phyloP scores from a whole-genome alignment of 2,329 filamentous ascomycete species.

The Curvularia sp. region DNA sequence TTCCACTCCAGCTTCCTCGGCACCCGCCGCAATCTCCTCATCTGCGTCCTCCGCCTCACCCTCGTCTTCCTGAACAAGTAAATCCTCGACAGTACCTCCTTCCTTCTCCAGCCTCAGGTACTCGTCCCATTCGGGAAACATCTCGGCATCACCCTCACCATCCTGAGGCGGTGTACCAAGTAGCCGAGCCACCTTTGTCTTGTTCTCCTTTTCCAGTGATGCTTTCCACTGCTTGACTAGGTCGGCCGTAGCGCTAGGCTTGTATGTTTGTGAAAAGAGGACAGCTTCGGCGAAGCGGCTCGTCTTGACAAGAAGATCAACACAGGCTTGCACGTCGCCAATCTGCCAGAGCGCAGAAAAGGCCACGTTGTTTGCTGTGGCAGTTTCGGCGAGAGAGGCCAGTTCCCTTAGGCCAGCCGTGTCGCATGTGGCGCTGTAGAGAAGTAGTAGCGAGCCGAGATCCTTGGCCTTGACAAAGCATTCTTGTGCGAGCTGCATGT shows the following conservation, averaged over 20 bases:
- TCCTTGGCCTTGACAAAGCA: conserved; percentile 93
- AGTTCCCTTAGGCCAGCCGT: conserved; percentile 75
- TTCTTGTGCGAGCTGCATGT: conserved; percentile 85
- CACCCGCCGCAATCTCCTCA: conserved; percentile 43
- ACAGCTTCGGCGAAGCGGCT: conserved; percentile 84
- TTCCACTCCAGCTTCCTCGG: conserved; percentile 40
- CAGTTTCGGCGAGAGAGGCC: conserved; percentile 75
- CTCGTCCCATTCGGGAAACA: conserved; percentile 97
- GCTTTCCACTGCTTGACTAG: conserved; percentile 83
- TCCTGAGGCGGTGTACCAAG: conserved; percentile 79
- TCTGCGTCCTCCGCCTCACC: conserved; percentile 45
- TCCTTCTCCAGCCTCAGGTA: conserved; percentile 82
- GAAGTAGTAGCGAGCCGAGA: conserved; percentile 82
- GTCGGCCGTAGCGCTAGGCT: conserved; percentile 74
- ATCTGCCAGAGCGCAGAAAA: conserved; percentile 91
- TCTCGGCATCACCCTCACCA: conserved; percentile 69
- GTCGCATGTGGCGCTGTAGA: conserved; percentile 87
- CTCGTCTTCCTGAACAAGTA: conserved; percentile 41
- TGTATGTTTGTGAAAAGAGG: conserved; percentile 94
- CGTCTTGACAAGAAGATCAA: conserved; percentile 79
- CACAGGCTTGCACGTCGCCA: conserved; percentile 80
- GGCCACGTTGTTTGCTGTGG: conserved; percentile 87
- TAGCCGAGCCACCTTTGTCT: conserved; percentile 81
- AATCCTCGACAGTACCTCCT: conserved; percentile 60
- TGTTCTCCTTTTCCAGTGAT: conserved; percentile 81